Conservation (phyloP, 176 grass and related monocot genomes). For the Bothriochloa decipiens region DNA sequence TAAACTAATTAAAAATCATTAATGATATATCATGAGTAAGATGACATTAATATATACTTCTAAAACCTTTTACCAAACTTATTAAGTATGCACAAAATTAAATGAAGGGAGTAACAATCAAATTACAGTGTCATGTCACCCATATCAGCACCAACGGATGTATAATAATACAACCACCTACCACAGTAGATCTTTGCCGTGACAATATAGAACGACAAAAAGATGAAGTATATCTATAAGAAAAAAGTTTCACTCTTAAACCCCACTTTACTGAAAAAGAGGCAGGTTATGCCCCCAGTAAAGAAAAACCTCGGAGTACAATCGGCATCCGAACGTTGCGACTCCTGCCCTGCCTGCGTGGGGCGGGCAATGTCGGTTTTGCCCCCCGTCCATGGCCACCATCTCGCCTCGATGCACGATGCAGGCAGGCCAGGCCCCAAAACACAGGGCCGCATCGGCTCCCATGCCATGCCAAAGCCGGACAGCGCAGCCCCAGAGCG, state of each 20-base stretch:
- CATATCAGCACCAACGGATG: not conserved
- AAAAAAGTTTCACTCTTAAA: not conserved
- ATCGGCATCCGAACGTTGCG: constrained; percentile 16
- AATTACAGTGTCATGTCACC: not conserved
- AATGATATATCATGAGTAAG: too few species aligned
- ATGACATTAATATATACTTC: not conserved
- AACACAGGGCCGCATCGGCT: constrained; percentile 29
- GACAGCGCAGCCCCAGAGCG: constrained; percentile 43
- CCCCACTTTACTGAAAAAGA: not conserved
- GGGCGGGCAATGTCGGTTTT: not conserved
- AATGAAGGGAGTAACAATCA: not conserved
- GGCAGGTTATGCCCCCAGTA: not conserved
- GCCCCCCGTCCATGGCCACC: not conserved
- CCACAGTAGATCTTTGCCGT: not conserved
- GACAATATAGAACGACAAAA: not conserved
- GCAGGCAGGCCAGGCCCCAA: not conserved
- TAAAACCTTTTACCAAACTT: not conserved
- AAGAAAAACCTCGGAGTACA: not conserved
- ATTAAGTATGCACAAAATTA: not conserved
- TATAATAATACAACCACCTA: not conserved
- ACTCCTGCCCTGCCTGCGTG: not conserved
- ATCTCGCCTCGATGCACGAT: not conserved
- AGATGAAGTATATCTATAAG: not conserved
- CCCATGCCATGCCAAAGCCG: constrained; percentile 48
- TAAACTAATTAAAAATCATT: too few species aligned